These are phyloP conservation scores for Candida glucosophila DNA, from an alignment of 1,139 yeast genomes.

Conservation along the genomic window DNA sequence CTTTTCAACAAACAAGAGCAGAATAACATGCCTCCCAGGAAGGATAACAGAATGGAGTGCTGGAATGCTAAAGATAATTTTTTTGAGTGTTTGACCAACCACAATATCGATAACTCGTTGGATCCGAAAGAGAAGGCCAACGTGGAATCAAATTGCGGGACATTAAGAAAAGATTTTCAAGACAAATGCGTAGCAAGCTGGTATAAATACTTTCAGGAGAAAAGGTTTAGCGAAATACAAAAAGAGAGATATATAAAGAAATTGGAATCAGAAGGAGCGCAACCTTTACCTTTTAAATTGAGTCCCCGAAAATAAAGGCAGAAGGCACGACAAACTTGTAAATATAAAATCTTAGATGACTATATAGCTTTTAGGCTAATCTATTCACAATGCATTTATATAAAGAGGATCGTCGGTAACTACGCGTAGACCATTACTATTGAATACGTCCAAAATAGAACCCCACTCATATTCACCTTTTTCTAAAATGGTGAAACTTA, in stretches of 20 bases:
- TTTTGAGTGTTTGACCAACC: constrained; percentile 29
- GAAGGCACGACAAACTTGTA: constrained; percentile 3
- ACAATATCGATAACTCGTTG: constrained; percentile 37
- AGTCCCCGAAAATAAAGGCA: constrained; percentile 15
- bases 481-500: constrained; percentile 56
- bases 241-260: constrained; percentile 35
- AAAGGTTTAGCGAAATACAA: constrained; percentile 34
- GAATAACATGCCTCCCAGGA: constrained; percentile 30
- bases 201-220: constrained; percentile 40
- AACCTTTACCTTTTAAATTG: constrained; percentile 39
- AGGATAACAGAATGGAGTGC: constrained; percentile 29
- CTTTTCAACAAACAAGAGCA: constrained; percentile 22
- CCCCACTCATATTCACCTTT: constrained; percentile 81
- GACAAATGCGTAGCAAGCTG: constrained; percentile 37
- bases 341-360: constrained; percentile 1
- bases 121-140: constrained; percentile 26
- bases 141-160: constrained; percentile 30
- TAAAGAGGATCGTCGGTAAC: constrained; percentile 26
- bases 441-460: constrained; percentile 47
- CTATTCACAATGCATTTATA: constrained; percentile 17
- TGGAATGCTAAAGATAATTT: constrained; percentile 39
- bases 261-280: constrained; percentile 40
- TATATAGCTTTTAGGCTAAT: neutral
- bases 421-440: constrained; percentile 11
- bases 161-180: constrained; percentile 25